Conservation (phyloP, 2,329 filamentous ascomycete genomes). For the Fusarium mundagurra region DNA sequence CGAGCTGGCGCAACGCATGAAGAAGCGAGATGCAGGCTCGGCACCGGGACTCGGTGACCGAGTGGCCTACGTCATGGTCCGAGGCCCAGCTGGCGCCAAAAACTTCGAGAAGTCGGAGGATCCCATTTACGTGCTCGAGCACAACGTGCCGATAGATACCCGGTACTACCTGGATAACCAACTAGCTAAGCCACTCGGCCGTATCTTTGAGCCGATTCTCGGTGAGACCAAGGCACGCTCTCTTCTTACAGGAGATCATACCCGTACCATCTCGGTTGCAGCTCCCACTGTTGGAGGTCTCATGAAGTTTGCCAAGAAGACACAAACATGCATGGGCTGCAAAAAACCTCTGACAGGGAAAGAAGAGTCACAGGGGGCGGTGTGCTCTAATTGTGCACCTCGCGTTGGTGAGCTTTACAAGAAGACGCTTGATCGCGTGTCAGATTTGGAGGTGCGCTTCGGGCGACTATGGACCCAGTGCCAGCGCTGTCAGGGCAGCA, state of each 20-base stretch:
- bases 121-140: constrained; percentile 94
- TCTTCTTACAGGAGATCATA: constrained; percentile 91
- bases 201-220: constrained; percentile 98
- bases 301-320: constrained; percentile 99
- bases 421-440: constrained; percentile 86
- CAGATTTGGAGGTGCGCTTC: constrained; percentile 92
- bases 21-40: constrained; percentile 93
- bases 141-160: constrained; percentile 97
- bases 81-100: constrained; percentile 86
- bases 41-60: constrained; percentile 93
- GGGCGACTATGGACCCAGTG: constrained; percentile 97
- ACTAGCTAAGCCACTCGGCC: constrained; percentile 89
- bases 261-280: constrained; percentile 91
- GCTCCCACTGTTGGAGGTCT: constrained; percentile 90
- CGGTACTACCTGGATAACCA: constrained; percentile 99
- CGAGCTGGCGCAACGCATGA: constrained; percentile 95
- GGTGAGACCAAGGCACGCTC: constrained; percentile 91
- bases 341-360: constrained; percentile 91
- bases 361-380: constrained; percentile 83
- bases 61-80: constrained; percentile 98
- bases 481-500: constrained; percentile 95
- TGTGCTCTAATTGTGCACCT: constrained; percentile 86
- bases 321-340: constrained; percentile 97
- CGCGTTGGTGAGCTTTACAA: constrained; percentile 93
- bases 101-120: constrained; percentile 98